Percentiles rank a stretch among this genome's conserved stretches.
Conservation (phyloP, 1,284 basidiomycete genomes). For the Microstroma glucosiphilum region DNA sequence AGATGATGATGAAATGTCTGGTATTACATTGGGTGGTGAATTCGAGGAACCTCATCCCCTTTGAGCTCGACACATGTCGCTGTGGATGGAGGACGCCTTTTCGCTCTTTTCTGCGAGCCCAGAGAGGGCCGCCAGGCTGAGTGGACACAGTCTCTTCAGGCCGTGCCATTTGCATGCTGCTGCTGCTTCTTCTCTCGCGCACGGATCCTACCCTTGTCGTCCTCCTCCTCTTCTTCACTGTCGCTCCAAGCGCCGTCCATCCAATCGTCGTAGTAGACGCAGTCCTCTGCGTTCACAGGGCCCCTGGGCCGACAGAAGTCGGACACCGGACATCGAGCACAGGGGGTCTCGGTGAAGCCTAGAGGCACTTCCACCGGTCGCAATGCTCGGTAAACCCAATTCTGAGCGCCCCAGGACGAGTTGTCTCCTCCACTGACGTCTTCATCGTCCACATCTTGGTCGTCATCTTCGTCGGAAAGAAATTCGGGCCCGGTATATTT, state of each 20-base stretch:
- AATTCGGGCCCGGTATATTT: neutral
- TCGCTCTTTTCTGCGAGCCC: no score
- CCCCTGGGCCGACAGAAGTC: conserved; percentile 40
- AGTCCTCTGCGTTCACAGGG: conserved; percentile 38
- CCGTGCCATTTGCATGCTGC: no score
- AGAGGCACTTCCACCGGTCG: conserved; percentile 22
- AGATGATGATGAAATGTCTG: no score
- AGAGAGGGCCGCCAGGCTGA: no score
- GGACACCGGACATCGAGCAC: conserved; percentile 42
- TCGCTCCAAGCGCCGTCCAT: conserved; percentile 10
- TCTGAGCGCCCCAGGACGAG: no score
- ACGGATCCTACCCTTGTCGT: conserved; percentile 1
- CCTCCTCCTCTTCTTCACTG: conserved; percentile 6
- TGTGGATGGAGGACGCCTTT: no score
- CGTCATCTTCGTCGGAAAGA: conserved; percentile 4
- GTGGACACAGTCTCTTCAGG: no score
- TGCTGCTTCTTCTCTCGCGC: neutral
- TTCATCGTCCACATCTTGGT: neutral
- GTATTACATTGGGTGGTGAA: no score
- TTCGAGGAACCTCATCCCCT: no score
- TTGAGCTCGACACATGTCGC: no score
- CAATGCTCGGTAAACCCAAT: conserved; percentile 38
- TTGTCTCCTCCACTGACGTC: neutral
- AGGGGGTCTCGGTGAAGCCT: conserved; percentile 39
- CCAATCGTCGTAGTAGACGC: conserved; percentile 35